Conservation (phyloP, 352 stramenopile species). For the Phytophthora foliorum region DNA sequence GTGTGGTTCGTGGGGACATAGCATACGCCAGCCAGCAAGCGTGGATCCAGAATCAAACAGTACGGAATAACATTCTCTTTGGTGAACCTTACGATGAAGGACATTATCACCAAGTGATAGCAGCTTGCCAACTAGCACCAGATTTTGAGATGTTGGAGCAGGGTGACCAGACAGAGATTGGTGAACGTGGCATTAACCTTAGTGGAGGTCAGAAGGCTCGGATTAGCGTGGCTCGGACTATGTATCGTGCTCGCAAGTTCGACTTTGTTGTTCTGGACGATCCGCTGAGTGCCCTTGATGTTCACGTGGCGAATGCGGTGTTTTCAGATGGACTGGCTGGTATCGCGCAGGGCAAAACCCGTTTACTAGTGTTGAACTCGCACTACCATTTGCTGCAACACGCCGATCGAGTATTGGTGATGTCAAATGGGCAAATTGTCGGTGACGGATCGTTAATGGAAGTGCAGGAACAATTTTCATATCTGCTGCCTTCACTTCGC, state of each 20-base stretch:
- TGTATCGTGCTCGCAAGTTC: slow-evolving; percentile 58
- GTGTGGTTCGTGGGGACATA: slow-evolving; percentile 34
- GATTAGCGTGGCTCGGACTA: slow-evolving; percentile 57
- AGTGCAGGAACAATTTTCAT: slow-evolving; percentile 49
- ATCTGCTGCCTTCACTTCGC: slow-evolving; percentile 14
- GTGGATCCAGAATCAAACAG: slow-evolving; percentile 55
- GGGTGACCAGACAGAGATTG: slow-evolving; percentile 95
- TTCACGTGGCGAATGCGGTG: slow-evolving; percentile 93
- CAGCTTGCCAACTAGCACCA: slow-evolving; percentile 77
- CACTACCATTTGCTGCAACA: slow-evolving; percentile 90
- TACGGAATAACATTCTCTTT: slow-evolving; percentile 67
- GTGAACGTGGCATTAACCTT: slow-evolving; percentile 85
- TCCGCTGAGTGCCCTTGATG: slow-evolving; percentile 68
- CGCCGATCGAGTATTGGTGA: slow-evolving; percentile 60
- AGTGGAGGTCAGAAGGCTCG: slow-evolving; percentile 84
- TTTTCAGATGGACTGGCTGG: slow-evolving; percentile 88
- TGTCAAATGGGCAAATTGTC: slow-evolving; percentile 80
- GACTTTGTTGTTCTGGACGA: slow-evolving; percentile 72
- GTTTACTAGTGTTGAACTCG: slow-evolving; percentile 94
- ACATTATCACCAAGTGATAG: slow-evolving; percentile 60
- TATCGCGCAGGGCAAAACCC: slow-evolving; percentile 67
- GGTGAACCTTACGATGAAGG: slow-evolving; percentile 42
- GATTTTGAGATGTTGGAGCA: slow-evolving; percentile 82
- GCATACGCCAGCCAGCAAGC: slow-evolving; percentile 56
- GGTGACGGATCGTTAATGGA: slow-evolving; percentile 81